Evolutionary conservation across 73 alveolate genomes (phyloP).

Genomic region (Tetrahymena malaccensis): DNA sequence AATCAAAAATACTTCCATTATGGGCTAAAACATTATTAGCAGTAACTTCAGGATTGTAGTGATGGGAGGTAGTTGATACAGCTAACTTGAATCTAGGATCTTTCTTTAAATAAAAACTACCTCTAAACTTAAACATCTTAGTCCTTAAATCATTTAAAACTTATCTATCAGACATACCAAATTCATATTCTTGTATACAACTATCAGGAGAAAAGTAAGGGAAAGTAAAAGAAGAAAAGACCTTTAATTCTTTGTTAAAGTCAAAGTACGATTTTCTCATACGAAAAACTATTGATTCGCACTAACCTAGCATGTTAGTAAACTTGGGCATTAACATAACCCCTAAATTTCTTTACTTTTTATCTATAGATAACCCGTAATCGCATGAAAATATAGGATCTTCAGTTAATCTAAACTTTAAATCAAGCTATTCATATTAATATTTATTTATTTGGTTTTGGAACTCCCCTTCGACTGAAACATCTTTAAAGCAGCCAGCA

Average conservation of each 20-base stretch:
- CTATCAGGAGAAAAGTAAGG: background rate
- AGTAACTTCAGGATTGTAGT: background rate
- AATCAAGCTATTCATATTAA: background rate
- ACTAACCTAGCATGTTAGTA: background rate
- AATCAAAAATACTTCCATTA: background rate
- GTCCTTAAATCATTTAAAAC: background rate
- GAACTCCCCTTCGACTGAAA: background rate
- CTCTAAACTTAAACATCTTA: background rate
- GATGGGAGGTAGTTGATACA: background rate
- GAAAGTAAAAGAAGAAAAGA: background rate
- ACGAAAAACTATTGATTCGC: background rate
- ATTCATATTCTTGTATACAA: background rate
- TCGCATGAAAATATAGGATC: background rate
- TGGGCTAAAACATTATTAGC: background rate
- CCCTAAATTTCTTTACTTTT: background rate
- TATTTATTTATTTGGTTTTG: background rate
- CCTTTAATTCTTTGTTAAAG: background rate
- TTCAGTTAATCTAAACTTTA: background rate
- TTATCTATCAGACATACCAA: background rate
- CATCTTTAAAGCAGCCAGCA: background rate
- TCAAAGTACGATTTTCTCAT: background rate
- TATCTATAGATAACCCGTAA: background rate
- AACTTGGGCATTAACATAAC: background rate
- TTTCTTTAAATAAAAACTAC: background rate
- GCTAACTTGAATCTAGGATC: background rate